A percentile compares a stretch with the other conserved stretches of the same genome.
Evolutionary conservation across 2,329 filamentous ascomycete genomes (phyloP).

Genomic region (Didymella arachidicola): DNA sequence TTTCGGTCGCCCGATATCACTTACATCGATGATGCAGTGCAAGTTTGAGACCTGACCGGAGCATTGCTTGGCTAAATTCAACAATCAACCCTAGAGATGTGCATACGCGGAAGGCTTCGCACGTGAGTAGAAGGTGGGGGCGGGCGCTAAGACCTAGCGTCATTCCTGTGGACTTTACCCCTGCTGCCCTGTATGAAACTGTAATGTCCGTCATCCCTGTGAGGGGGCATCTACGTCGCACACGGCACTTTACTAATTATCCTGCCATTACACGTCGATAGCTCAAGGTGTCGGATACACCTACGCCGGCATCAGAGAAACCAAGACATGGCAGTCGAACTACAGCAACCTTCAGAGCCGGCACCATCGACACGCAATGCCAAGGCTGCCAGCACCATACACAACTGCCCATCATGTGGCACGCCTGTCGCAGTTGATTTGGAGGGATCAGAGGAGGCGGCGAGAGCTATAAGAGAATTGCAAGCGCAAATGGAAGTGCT

Average conservation of each 20-base stretch:
- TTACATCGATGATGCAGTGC: no score
- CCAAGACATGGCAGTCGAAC: constrained; percentile 16
- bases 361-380: constrained; percentile 8
- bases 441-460: constrained; percentile 29
- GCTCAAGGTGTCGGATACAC: not conserved
- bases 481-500: constrained; percentile 74
- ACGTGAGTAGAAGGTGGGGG: constrained; percentile 1
- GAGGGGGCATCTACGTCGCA: constrained; percentile 3
- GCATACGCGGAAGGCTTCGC: not conserved
- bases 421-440: constrained; percentile 26
- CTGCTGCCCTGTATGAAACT: constrained; percentile 2
- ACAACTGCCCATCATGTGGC: constrained; percentile 47
- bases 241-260: constrained; percentile 11
- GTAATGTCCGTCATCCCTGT: constrained; percentile 8
- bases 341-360: constrained; percentile 7
- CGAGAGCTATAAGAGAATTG: constrained; percentile 60
- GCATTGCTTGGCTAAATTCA: not conserved
- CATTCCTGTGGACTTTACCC: not conserved
- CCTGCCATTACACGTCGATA: constrained; percentile 2
- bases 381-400: constrained; percentile 12
- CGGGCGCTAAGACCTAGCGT: not conserved
- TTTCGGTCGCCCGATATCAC: not conserved
- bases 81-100: not conserved
- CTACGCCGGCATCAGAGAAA: not conserved
- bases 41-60: not conserved